These are phyloP conservation scores for Candida stauntonica DNA, from an alignment of 805 yeast genomes.

Conservation along the genomic window DNA sequence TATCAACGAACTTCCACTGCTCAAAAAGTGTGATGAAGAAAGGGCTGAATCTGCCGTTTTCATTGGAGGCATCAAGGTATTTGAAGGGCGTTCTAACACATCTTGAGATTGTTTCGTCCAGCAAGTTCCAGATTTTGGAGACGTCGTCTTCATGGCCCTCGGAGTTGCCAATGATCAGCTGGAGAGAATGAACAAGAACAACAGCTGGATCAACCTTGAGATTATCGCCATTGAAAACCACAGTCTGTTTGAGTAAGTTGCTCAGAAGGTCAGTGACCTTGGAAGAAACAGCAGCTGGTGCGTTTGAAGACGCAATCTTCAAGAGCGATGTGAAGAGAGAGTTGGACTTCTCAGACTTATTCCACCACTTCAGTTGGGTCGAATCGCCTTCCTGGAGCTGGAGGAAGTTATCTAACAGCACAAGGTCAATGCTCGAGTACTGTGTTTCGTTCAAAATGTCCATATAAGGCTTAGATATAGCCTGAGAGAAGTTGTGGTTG, in stretches of 20 bases:
- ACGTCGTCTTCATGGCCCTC: slow-evolving; percentile 17
- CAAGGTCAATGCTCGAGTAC: slow-evolving; percentile 50
- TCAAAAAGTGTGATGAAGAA: slow-evolving; percentile 56
- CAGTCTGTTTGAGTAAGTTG: slow-evolving; percentile 45
- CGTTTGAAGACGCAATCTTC: slow-evolving; percentile 41
- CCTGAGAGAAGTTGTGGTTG: slow-evolving; percentile 27
- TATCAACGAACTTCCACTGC: slow-evolving; percentile 57
- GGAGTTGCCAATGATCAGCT: slow-evolving; percentile 15
- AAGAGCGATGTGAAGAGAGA: slow-evolving; percentile 68
- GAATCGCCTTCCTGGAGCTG: slow-evolving; percentile 53
- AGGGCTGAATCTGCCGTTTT: slow-evolving; percentile 44
- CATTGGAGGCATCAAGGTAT: slow-evolving; percentile 58
- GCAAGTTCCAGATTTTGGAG: slow-evolving; percentile 48
- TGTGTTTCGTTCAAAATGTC: slow-evolving; percentile 31
- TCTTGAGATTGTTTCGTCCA: slow-evolving; percentile 76
- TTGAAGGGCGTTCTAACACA: slow-evolving; percentile 75
- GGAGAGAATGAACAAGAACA: slow-evolving; percentile 50
- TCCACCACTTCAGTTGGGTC: slow-evolving; percentile 78
- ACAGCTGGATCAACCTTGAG: slow-evolving; percentile 50
- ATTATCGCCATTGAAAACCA: slow-evolving; percentile 45
- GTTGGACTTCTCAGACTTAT: slow-evolving; percentile 38
- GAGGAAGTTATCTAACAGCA: slow-evolving; percentile 54
- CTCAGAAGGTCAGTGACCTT: slow-evolving; percentile 38
- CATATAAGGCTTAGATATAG: slow-evolving; percentile 31
- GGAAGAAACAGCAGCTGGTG: slow-evolving; percentile 39